Evolutionary conservation across 257 asterid genomes (phyloP).

Genomic region (Plectranthus barbatus): DNA sequence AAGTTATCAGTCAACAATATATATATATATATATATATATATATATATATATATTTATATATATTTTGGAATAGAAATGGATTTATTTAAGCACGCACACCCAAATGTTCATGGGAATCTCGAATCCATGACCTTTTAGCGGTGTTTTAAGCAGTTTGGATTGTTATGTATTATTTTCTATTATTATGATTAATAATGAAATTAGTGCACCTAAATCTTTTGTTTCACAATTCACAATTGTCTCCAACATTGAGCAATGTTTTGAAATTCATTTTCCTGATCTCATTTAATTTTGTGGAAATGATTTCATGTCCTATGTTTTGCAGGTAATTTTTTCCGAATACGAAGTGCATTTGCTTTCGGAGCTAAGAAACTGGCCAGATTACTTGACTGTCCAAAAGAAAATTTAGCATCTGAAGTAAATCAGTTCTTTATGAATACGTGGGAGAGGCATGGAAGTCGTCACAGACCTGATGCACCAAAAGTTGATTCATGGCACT

Average conservation of each 20-base stretch:
- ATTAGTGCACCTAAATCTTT: not conserved
- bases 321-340: constrained; percentile 78
- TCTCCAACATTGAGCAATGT: not conserved
- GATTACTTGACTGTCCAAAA: constrained; percentile 65
- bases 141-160: too few species aligned
- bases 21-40: too few species aligned
- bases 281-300: not conserved
- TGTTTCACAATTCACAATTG: constrained; percentile 2
- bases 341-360: constrained; percentile 91
- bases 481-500: constrained; percentile 26
- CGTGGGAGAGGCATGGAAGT: constrained; percentile 88
- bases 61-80: too few species aligned
- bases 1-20: too few species aligned
- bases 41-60: too few species aligned
- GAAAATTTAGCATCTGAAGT: constrained; percentile 53
- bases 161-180: too few species aligned
- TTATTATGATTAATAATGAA: too few species aligned
- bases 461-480: constrained; percentile 90
- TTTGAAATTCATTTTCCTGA: too few species aligned
- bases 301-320: not conserved
- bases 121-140: too few species aligned
- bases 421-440: constrained; percentile 80
- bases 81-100: too few species aligned
- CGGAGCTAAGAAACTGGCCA: constrained; percentile 80
- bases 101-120: too few species aligned